A percentile compares a stretch with the other conserved stretches of the same genome.
Evolutionary conservation across 306 rosid genomes (phyloP).

Genomic region (Elaeagnus macrophylla): DNA sequence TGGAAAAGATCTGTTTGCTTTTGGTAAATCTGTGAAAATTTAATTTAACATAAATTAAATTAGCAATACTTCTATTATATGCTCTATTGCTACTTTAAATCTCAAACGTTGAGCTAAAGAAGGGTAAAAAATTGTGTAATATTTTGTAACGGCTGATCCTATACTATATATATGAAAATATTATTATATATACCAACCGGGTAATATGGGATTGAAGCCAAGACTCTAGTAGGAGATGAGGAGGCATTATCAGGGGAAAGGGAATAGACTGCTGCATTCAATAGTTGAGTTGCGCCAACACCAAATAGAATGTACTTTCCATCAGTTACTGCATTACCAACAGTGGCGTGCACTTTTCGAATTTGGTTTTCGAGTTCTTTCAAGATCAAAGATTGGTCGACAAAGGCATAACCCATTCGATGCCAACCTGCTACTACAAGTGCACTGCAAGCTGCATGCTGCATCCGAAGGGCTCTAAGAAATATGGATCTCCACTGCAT

Average conservation of each 20-base stretch:
- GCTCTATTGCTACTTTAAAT: too few relatives aligned
- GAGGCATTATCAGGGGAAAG: constrained; percentile 16
- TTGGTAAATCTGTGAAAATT: constrained; percentile 21
- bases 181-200: constrained; percentile 6
- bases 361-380: constrained; percentile 21
- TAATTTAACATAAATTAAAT: too few relatives aligned
- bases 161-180: neutral
- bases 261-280: constrained; percentile 40
- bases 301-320: constrained; percentile 36
- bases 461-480: constrained; percentile 45
- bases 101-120: too few relatives aligned
- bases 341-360: constrained; percentile 12
- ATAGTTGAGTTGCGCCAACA: constrained; percentile 39
- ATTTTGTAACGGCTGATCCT: too few relatives aligned
- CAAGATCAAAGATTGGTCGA: constrained; percentile 23
- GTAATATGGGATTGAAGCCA: constrained; percentile 28
- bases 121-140: too few relatives aligned
- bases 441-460: constrained; percentile 27
- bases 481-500: constrained; percentile 42
- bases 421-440: constrained; percentile 43
- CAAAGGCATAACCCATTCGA: constrained; percentile 31
- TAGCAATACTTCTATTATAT: too few relatives aligned
- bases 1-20: constrained; percentile 29
- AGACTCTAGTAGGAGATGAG: constrained; percentile 4
- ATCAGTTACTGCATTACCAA: constrained; percentile 35